Evolutionary conservation across 371 early-diverging fungal genomes (phyloP), one percentile per base, ranked within the genome.

Genomic region (Mucor mucedo): DNA sequence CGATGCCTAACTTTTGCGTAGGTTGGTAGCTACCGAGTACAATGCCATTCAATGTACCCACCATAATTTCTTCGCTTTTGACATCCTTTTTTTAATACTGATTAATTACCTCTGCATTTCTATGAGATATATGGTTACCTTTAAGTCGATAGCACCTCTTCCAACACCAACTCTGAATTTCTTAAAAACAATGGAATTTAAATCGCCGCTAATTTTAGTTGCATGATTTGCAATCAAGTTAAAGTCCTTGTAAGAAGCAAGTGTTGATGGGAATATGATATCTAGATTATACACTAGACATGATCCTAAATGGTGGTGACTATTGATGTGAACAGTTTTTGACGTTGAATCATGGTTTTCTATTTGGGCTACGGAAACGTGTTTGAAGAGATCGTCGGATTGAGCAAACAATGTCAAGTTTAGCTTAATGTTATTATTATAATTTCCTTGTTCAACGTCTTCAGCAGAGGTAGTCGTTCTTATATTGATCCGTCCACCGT

Each of bases 41-140:
- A 29, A 67, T 62, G 5, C 68, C 68, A 13, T 67, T 62, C 8
- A 67, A 29, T 27, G 50, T 50, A 30, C 50, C 50, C 28, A 50
- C 2, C 10, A 9, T 30, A 10, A 50, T 50, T 5, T 50, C 30
- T 3, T 48, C 27, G 14, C 28, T 9, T 28, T 8, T 28, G 21
- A 28, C 30, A 30, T 50, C 30, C 50, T 50, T 28, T 29, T 3
- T 28, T 13, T 16, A 56, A 14, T n/a, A 41, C 2, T 33, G 8
- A 21, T 10, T 11, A 13, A 54, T 40, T 21, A 35, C 3, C 39
- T 50, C 32, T 7, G 50, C 2, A 13, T 44, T n/a, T n/a, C 13
- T 14, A 14, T 21, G 5, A n/a, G 14, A 44, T 16, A n/a, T 2
- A n/a, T n/a, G 16, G 29, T 56, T 56, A 57, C 67, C 29, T 67